These are phyloP conservation scores for Aspergillus cavernicola DNA, from an alignment of 495 filamentous ascomycete species.

Conservation along the genomic window DNA sequence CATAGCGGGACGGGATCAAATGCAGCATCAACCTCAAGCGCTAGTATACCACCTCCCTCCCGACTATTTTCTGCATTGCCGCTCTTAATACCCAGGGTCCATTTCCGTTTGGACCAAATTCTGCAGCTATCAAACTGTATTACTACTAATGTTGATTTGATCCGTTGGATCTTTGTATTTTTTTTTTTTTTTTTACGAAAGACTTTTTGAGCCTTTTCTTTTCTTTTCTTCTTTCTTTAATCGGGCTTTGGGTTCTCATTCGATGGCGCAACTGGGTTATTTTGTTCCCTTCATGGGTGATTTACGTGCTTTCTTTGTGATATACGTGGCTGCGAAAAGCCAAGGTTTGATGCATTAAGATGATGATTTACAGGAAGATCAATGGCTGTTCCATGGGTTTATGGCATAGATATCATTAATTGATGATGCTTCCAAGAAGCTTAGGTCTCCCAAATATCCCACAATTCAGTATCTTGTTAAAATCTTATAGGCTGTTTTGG, in stretches of 20 bases:
- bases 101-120: not conserved
- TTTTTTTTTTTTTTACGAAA: not conserved
- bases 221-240: not conserved
- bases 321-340: slow-evolving; percentile 10
- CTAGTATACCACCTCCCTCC: not conserved
- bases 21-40: not conserved
- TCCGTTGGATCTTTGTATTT: not conserved
- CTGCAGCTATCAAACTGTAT: slow-evolving; percentile 13
- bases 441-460: not conserved
- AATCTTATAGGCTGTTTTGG: not conserved
- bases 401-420: slow-evolving; percentile 3
- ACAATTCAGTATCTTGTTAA: not conserved
- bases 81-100: slow-evolving; percentile 12
- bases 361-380: not conserved
- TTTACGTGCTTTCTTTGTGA: slow-evolving; percentile 7
- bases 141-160: slow-evolving; percentile 12
- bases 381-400: not conserved
- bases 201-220: not conserved
- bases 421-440: too few species aligned
- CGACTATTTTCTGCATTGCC: slow-evolving; percentile 2
- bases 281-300: not conserved
- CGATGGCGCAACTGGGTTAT: not conserved
- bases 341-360: slow-evolving; percentile 6
- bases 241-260: not conserved
- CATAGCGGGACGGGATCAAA: not conserved